Conservation (phyloP, 345 rosid genomes). For the Linum lewisii region DNA sequence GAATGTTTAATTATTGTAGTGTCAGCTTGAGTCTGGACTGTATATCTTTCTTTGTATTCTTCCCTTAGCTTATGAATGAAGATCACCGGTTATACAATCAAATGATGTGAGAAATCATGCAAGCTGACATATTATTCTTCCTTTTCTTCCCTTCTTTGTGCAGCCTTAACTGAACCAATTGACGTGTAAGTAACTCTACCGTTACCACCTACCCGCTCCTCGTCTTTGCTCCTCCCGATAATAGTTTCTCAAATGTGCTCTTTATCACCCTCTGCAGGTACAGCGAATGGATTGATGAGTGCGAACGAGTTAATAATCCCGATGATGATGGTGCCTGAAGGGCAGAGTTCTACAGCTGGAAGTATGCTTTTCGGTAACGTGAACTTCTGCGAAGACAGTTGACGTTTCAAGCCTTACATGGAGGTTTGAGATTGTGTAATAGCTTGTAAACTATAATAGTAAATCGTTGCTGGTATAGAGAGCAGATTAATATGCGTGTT, state of each 20-base stretch:
- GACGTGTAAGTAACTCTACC: constrained; percentile 60
- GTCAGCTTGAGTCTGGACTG: background rate
- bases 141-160: constrained; percentile 20
- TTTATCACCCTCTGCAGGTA: constrained; percentile 36
- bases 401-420: too few relatives aligned
- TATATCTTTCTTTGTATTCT: background rate
- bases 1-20: too few relatives aligned
- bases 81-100: too few relatives aligned
- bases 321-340: constrained; percentile 8
- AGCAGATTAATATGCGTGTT: too few relatives aligned
- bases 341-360: background rate
- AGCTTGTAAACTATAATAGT: too few relatives aligned
- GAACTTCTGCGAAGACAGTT: too few relatives aligned
- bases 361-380: background rate
- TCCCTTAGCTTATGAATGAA: background rate
- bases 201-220: background rate
- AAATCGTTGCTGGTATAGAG: too few relatives aligned
- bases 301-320: constrained; percentile 41
- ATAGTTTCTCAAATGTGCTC: background rate
- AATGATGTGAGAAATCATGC: background rate
- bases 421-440: too few relatives aligned
- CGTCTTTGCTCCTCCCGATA: background rate
- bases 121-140: background rate
- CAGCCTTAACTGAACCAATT: constrained; percentile 83
- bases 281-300: constrained; percentile 98